Base-by-base conservation (phyloP, 2,329 filamentous ascomycete species). In the Endoconidiophora laricicola region DNA sequence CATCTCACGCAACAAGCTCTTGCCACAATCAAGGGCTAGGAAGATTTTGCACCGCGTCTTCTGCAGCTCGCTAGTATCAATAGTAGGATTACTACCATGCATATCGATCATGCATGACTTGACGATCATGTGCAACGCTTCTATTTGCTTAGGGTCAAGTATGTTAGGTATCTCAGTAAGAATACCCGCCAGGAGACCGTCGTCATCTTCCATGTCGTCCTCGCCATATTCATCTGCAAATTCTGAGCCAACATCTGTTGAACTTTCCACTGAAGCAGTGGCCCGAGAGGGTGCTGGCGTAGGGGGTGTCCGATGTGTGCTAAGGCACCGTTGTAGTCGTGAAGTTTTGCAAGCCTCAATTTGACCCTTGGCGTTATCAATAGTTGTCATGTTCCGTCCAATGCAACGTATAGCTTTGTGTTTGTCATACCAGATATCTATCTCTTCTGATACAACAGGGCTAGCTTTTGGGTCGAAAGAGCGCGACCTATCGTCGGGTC, bases 111-210 rank as follows among this genome's bases (percentile, higher is more conserved):
- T 93, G 55, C 88, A 93, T 12, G 86, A 88, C 69, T 95, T 94
- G 58, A 96, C 82, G 53, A 95, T 93, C 88, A 95, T 94, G 50
- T 94, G 90, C 48, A 96, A 68, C 4, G 91, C 88, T 64, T 96
- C 90, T 49, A 95, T 95, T 64, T 96, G 90, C 50, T 87, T 88
- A 0, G 90, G 90, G 41, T 93, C 88, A 26, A 96, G 71, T 37
- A 95, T 94, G 56, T 96, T 83, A 26, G 90, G 90, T 10, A 96
- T 86, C 62, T 96, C 90, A 0, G 90, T 95, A 50, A 96, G 68
- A 12, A 96, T 68, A 10, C 90, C 90, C 16, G 86, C 83, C 60
- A 85, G 73, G 20, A 85, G 82, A 3, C 85, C 84, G 56, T 87
- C 81, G 49, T 81, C 77, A 12, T 73, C 73, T 44, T 81, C 78